Percentiles rank a stretch among this genome's conserved stretches.
These are phyloP conservation scores for Raffaelea deltoideospora DNA, from an alignment of 2,329 filamentous ascomycete species.

Conservation along the genomic window DNA sequence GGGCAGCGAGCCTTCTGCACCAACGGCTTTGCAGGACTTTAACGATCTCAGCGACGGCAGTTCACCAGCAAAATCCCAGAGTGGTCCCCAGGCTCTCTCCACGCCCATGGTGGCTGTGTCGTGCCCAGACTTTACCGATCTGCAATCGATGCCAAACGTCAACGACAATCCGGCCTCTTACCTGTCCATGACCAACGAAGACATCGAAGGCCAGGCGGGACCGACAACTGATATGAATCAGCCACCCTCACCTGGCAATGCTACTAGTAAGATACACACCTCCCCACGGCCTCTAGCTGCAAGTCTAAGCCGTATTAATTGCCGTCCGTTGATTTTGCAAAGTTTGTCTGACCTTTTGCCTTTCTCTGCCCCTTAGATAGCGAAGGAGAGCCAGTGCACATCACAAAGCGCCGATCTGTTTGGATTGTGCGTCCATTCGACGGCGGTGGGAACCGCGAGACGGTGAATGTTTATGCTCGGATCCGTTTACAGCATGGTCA, in stretches of 20 bases:
- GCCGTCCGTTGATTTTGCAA: too few relatives aligned
- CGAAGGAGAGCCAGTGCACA: conserved; percentile 1
- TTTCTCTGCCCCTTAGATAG: neutral
- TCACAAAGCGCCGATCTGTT: conserved; percentile 11
- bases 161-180: conserved; percentile 14
- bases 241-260: neutral
- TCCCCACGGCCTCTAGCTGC: too few relatives aligned
- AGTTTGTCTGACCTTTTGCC: neutral
- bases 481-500: conserved; percentile 11
- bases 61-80: neutral
- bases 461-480: conserved; percentile 13
- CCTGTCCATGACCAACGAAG: conserved; percentile 12
- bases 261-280: conserved; percentile 1
- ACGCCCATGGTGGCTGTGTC: conserved; percentile 10
- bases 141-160: conserved; percentile 7
- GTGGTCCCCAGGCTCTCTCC: too few relatives aligned
- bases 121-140: conserved; percentile 7
- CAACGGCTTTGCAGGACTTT: neutral
- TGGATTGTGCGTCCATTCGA: conserved; percentile 16
- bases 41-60: neutral
- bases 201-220: neutral
- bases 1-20: neutral
- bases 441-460: conserved; percentile 8
- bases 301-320: too few relatives aligned
- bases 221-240: neutral